Evolutionary conservation across 2,329 filamentous ascomycete genomes (phyloP).

Genomic region (Cladosporium sp.): DNA sequence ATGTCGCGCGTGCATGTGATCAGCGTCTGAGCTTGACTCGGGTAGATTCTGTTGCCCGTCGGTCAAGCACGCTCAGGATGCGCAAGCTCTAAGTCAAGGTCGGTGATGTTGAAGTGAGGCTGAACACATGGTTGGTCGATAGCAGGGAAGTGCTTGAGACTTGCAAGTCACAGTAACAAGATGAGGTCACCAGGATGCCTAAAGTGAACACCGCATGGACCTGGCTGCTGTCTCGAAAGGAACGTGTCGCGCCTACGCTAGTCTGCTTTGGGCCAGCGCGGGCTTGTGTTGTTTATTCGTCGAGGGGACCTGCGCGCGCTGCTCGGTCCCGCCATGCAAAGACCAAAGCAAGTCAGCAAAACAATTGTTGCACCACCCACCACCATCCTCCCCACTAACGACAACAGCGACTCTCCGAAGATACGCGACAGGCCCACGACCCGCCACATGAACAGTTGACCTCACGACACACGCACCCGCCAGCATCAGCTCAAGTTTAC

Average conservation of each 20-base stretch:
- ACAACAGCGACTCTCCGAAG: neutral
- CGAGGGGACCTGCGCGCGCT: neutral
- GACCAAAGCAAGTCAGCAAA: neutral
- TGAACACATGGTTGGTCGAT: neutral
- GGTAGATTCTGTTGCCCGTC: neutral
- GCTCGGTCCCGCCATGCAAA: neutral
- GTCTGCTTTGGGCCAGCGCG: neutral
- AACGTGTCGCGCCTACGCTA: neutral
- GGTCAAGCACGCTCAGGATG: neutral
- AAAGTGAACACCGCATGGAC: neutral
- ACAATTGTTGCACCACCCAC: neutral
- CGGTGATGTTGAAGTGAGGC: neutral
- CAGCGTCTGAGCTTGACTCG: neutral
- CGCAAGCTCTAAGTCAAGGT: neutral
- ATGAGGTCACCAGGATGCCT: neutral
- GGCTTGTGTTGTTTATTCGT: slow-evolving; percentile 4
- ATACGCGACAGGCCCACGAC: neutral
- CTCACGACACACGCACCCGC: neutral
- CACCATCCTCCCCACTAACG: neutral
- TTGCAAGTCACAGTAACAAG: neutral
- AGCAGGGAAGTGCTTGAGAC: neutral
- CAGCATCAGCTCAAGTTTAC: neutral
- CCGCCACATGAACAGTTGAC: neutral
- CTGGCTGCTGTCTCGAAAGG: neutral
- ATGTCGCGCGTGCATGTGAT: slow-evolving; percentile 29